Evolutionary conservation across 108 stramenopile species (phyloP).

Genomic region (Cyclotella baltica): DNA sequence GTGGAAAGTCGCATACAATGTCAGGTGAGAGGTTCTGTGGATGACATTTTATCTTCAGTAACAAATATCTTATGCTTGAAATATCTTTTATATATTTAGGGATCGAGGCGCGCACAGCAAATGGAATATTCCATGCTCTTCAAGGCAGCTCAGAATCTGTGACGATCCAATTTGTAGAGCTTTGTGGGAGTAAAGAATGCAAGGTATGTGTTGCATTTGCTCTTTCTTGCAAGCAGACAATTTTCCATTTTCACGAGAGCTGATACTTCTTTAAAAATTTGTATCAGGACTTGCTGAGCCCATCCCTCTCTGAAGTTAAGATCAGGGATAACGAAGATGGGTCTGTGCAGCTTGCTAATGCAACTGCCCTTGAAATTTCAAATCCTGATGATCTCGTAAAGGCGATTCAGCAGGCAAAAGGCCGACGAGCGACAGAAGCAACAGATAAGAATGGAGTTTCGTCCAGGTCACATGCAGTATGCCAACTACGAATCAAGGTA

Average conservation of each 20-base stretch:
- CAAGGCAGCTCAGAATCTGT: slow-evolving; percentile 16
- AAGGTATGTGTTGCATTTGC: too few relatives aligned
- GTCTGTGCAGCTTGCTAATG: slow-evolving; percentile 45
- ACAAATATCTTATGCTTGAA: too few relatives aligned
- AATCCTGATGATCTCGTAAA: slow-evolving; percentile 47
- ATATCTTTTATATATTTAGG: too few relatives aligned
- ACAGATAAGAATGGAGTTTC: slow-evolving; percentile 69
- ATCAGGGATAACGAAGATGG: slow-evolving; percentile 57
- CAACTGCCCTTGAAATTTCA: slow-evolving; percentile 31
- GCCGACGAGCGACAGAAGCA: slow-evolving; percentile 62
- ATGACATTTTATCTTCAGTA: too few relatives aligned
- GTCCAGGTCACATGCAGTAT: slow-evolving; percentile 57
- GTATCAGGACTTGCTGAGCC: slow-evolving; percentile 49
- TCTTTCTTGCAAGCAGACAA: not conserved
- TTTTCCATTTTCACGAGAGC: not conserved
- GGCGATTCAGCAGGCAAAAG: slow-evolving; percentile 44
- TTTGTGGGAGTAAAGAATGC: slow-evolving; percentile 59
- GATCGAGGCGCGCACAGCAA: slow-evolving; percentile 48
- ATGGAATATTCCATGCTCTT: slow-evolving; percentile 44
- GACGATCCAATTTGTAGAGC: slow-evolving; percentile 60
- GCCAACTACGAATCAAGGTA: slow-evolving; percentile 52
- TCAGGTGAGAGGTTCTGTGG: too few relatives aligned
- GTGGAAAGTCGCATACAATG: slow-evolving; percentile 20
- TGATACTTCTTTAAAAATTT: not conserved
- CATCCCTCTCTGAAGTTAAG: slow-evolving; percentile 44